phyloP scores from a whole-genome alignment of 176 grass and related monocot genomes.

The Pontederia paniculata region DNA sequence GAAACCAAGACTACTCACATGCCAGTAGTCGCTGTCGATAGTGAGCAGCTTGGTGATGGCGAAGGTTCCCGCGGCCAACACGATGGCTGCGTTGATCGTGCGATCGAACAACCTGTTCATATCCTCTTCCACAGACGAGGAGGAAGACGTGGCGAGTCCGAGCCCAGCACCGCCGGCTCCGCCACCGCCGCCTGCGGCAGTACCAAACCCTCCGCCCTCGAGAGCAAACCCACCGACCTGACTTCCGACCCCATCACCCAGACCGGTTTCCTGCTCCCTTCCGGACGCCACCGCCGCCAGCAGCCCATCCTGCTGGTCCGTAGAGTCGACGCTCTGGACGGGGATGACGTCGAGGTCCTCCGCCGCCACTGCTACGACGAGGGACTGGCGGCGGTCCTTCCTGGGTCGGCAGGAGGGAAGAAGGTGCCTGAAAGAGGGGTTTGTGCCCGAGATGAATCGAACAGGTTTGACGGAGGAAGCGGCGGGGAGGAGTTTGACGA shows the following conservation, averaged over 20 bases:
- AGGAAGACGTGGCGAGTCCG: conserved; percentile 1
- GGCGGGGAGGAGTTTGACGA: no score
- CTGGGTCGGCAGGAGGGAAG: no score
- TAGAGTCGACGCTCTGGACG: conserved; percentile 30
- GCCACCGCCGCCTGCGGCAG: not conserved
- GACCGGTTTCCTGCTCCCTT: conserved; percentile 19
- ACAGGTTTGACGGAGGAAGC: no score
- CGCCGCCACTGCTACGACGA: not conserved
- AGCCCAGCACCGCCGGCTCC: conserved; percentile 17
- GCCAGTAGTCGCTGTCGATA: conserved; percentile 96
- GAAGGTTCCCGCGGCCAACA: conserved; percentile 80
- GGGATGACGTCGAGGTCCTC: conserved; percentile 28
- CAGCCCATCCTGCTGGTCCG: conserved; percentile 32
- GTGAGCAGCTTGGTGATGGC: conserved; percentile 89
- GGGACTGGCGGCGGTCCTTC: no score
- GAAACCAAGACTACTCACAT: conserved; percentile 29
- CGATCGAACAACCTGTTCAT: conserved; percentile 45
- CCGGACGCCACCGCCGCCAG: conserved; percentile 3
- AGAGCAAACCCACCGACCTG: conserved; percentile 13
- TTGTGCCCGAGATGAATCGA: no score
- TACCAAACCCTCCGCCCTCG: not conserved
- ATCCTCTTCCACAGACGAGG: conserved; percentile 10
- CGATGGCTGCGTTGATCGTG: conserved; percentile 71
- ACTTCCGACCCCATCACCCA: conserved; percentile 9
- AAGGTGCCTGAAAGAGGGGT: no score